Evolutionary conservation across 495 filamentous ascomycete genomes (phyloP).

Genomic region (Parathielavia hyrcaniae): DNA sequence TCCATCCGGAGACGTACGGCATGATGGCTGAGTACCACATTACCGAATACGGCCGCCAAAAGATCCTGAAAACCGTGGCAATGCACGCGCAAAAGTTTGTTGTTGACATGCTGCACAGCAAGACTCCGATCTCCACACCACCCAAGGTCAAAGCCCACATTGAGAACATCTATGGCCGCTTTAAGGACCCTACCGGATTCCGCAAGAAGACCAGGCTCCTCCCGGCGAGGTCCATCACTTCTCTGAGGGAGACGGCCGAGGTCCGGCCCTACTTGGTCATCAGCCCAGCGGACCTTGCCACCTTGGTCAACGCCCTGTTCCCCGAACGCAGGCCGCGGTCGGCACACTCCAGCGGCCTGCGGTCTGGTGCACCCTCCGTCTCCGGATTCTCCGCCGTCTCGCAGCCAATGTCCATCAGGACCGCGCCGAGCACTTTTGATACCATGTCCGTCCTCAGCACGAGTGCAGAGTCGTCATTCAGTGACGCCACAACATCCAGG

Average conservation of each 20-base stretch:
- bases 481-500: slow-evolving; percentile 59
- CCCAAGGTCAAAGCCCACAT: slow-evolving; percentile 65
- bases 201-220: slow-evolving; percentile 54
- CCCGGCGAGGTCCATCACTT: slow-evolving; percentile 62
- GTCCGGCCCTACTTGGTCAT: slow-evolving; percentile 68
- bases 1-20: slow-evolving; percentile 83
- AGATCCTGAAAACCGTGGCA: slow-evolving; percentile 78
- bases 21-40: slow-evolving; percentile 90
- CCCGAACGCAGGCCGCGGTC: slow-evolving; percentile 56
- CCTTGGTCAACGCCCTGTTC: slow-evolving; percentile 64
- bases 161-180: slow-evolving; percentile 65
- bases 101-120: slow-evolving; percentile 54
- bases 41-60: slow-evolving; percentile 79
- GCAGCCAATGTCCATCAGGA: slow-evolving; percentile 42
- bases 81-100: slow-evolving; percentile 70
- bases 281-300: slow-evolving; percentile 65
- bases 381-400: slow-evolving; percentile 54
- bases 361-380: slow-evolving; percentile 61
- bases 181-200: slow-evolving; percentile 47
- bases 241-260: slow-evolving; percentile 60
- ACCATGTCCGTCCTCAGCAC: slow-evolving; percentile 59
- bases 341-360: slow-evolving; percentile 46
- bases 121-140: slow-evolving; percentile 55
- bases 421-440: slow-evolving; percentile 45
- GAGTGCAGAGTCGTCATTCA: slow-evolving; percentile 61